A percentile compares a stretch with the other conserved stretches of the same genome.
These are phyloP conservation scores for Eutrema japonicum DNA, from an alignment of 345 rosid genomes.

Conservation along the genomic window DNA sequence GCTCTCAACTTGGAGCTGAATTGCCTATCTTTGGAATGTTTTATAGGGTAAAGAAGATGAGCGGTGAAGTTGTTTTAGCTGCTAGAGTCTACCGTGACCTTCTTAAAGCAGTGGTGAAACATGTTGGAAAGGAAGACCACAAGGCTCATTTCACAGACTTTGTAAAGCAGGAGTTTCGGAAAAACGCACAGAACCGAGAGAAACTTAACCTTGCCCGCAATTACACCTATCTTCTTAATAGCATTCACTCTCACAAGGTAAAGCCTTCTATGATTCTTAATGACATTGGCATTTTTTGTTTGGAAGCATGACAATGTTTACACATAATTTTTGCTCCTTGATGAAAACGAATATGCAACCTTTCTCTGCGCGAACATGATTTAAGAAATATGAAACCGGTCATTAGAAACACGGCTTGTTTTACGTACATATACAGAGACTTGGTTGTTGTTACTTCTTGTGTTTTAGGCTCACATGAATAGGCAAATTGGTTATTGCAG, in stretches of 20 bases:
- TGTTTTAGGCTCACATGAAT: conserved; percentile 18
- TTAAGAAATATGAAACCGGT: neutral
- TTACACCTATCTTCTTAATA: conserved; percentile 65
- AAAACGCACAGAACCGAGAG: conserved; percentile 50
- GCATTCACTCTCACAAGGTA: conserved; percentile 90
- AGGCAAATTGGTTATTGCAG: conserved; percentile 50
- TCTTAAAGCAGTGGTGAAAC: conserved; percentile 69
- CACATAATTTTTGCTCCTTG: neutral
- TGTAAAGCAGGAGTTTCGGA: conserved; percentile 61
- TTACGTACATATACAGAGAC: neutral
- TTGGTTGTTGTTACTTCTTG: conserved; percentile 1
- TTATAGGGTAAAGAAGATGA: conserved; percentile 47
- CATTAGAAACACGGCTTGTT: neutral
- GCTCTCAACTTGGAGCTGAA: neutral
- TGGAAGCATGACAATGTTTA: neutral
- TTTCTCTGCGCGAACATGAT: neutral
- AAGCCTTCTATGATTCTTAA: neutral
- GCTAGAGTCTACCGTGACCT: conserved; percentile 66
- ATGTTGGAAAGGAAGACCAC: conserved; percentile 74
- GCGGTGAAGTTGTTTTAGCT: conserved; percentile 51
- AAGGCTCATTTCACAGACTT: conserved; percentile 73
- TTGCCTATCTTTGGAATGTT: neutral
- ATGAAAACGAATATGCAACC: conserved; percentile 2
- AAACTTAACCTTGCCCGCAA: conserved; percentile 69
- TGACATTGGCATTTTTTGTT: conserved; percentile 7